These are phyloP conservation scores for Russula virescens DNA, from an alignment of 768 basidiomycete species.

Conservation along the genomic window DNA sequence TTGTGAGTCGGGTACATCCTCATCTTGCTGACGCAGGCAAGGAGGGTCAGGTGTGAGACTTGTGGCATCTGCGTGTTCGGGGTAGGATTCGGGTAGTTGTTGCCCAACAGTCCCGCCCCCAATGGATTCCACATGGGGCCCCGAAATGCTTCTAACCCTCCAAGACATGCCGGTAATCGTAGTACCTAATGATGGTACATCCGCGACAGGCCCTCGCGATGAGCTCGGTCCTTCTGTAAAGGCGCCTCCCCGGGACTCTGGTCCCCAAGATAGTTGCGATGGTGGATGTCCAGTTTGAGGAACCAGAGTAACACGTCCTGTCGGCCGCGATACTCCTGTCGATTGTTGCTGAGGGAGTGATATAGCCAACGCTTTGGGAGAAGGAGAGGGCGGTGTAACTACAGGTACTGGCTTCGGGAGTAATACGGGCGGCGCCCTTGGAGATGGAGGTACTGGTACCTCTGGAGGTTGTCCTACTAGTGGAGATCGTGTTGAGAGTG, in stretches of 20 bases:
- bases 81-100: background rate
- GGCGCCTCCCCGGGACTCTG: background rate
- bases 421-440: background rate
- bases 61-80: background rate
- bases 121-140: too few species aligned
- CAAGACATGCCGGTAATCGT: background rate
- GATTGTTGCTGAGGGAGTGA: background rate
- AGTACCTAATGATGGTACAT: background rate
- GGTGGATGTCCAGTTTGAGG: background rate
- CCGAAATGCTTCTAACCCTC: background rate
- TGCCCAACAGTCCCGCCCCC: too few species aligned
- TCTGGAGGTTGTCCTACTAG: background rate
- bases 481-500: background rate
- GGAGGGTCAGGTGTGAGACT: background rate
- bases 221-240: background rate
- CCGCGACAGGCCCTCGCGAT: background rate
- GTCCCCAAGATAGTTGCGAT: background rate
- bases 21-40: background rate
- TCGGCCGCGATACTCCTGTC: background rate
- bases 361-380: background rate
- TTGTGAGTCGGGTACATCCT: too few species aligned
- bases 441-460: background rate
- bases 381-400: background rate
- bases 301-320: background rate
- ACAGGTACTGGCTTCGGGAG: background rate